Base-by-base conservation (phyloP, 2,329 filamentous ascomycete species). In the Trichoderma brevicompactum region DNA sequence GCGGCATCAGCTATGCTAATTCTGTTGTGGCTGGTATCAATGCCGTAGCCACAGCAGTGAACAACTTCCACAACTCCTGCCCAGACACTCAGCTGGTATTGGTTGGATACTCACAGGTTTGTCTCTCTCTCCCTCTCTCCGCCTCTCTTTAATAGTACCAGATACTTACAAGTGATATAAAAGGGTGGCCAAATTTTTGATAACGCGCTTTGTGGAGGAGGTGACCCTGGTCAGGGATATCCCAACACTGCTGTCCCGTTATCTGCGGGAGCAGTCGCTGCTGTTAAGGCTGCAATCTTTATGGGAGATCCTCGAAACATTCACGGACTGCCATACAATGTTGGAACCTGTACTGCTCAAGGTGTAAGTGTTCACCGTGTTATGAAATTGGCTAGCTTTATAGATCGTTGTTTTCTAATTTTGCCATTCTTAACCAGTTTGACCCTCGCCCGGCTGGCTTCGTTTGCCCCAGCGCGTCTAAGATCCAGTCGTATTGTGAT, bases 401-500 rank as follows among this genome's bases (percentile, higher is more conserved):
- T 17, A 10, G 9, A 3, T 2, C 13, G n/a, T 28, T 53, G 15
- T 7, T 10, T 38, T 49, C 40, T 55, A 44, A 59, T n/a, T 32
- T 52, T 40, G 38, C 38, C 34, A 28, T 38, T 32, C 59, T 19
- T 28, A 56, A 28, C 23, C 28, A 89, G 86, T 89, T 90, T 67
- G 85, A 85, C 60, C 82, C 86, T 38, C 84, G 87, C 5, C 82
- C 85, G 0, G 71, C 78, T 5, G 85, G 85, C 32, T 89, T 87
- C 74, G 76, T 75, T 50, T 89, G 87, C 77, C 82, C 85, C 10
- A 80, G 75, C 67, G 72, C 76, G 7, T 72, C 69, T 72, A 86
- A 85, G 70, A 85, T 89, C 69, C 79, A 88, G 76, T 86, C 85
- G 5, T 90, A 89, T 79, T 90, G 88, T 74, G 87, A 90, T 70